Base-by-base conservation (phyloP, 257 asterid genomes). In the Nicotiana otophora region DNA sequence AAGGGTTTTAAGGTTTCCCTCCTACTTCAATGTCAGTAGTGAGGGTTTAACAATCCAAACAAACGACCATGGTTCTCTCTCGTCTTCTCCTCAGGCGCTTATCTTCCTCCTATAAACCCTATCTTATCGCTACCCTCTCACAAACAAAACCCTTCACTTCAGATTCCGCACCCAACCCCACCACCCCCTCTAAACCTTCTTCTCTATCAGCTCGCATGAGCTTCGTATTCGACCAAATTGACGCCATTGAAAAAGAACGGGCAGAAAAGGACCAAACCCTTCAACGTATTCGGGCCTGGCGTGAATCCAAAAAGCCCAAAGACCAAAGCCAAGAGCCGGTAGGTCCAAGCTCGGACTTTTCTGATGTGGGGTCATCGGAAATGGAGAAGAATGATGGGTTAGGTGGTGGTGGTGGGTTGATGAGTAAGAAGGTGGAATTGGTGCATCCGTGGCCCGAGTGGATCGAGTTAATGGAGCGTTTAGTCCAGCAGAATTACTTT, bases 391-490 rank as follows among this genome's bases (percentile, higher is more conserved):
- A 65, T 48, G 77, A 28, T 81, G 83, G 80, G 62, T 53, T 72
- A n/a, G 78, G 23, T 65, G 83, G 58, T 28, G 89, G 82, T 64
- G 85, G 39, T 23, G 83, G 87, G 51, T 51, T 89, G 90, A 86
- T 67, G 81, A 81, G 77, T 63, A 89, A 89, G 89, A 89, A 88
- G 83, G 92, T 95, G 88, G 97, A 92, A 86, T 79, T 94, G 85
- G 95, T 91, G 79, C 99, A 96, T 84, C 99, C 97, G 0, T 96
- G 98, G 99, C 87, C 96, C 10, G 99, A 96, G 89, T 94, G 99
- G 99, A 82, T 96, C 54, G 97, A 90, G 89, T 81, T 96, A 83
- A 91, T 94, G 97, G 98, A 93, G 94, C 91, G 97, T 87, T 88
- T 96, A 63, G 89, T 96, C 84, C 92, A 93, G 91, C 99, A 92